Evolutionary conservation across 2,329 filamentous ascomycete species (phyloP), one percentile per base, ranked within the genome.

Genomic region (Diaporthe humulicola): DNA sequence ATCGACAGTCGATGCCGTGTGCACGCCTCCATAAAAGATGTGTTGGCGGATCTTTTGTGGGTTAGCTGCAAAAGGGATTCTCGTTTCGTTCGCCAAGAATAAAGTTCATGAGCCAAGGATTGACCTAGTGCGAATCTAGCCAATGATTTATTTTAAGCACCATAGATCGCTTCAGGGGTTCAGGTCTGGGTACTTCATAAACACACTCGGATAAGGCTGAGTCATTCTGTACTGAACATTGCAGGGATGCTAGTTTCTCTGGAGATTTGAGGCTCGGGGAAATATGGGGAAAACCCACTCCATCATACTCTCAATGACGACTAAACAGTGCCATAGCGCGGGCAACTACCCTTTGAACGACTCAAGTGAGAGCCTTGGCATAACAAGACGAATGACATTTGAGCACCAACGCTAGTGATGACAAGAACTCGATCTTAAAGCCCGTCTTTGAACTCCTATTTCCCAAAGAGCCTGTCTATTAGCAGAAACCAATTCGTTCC

Each of bases 191-290:
- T 52, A 45, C 61, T 52, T 36, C 45, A 38, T 4, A 64, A 25
- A 38, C 45, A 38, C 7, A 25, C 12, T 52, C 0, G 30, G 61
- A 67, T 28, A 52, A 38, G 45, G 61, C 61, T 38, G 61, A 67
- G 61, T 67, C 61, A 52, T 52, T 67, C 3, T 12, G 19, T 3
- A 38, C 28, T 52, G 30, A 52, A 2, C 4, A 8, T 14, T 25
- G 30, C 61, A 67, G 61, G 61, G 61, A 67, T 67, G 8, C 25
- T 19, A 25, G 45, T 4, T 10, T 67, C 45, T 52, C 33, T 67
- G 61, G 61, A 52, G 45, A 67, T 67, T 67, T 67, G 61, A 52
- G 42, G 61, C 45, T 67, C 61, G 45, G 45, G 30, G n/a, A 48
- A n/a, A 52, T 52, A 30, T 52, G 45, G 61, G 25, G 19, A 0